Percentiles rank a stretch among this genome's conserved stretches.
These are phyloP conservation scores for Metschnikowia cerradonensis DNA, from an alignment of 805 yeast genomes.

Conservation along the genomic window DNA sequence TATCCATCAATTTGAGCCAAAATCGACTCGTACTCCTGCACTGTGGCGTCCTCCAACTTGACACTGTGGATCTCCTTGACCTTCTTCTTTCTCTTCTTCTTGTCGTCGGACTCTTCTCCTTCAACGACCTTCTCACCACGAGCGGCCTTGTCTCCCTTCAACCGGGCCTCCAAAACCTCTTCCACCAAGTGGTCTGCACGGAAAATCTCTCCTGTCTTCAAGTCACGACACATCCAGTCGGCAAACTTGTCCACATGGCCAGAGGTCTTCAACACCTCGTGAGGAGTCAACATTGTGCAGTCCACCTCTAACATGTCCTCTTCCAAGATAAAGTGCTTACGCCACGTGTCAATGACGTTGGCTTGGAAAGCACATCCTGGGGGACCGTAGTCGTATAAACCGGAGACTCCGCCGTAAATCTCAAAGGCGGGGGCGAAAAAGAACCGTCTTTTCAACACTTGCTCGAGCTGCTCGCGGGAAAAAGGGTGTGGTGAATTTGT, in stretches of 20 bases:
- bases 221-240: constrained; percentile 98
- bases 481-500: constrained; percentile 42
- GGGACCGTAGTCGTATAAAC: constrained; percentile 97
- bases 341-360: constrained; percentile 90
- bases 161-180: constrained; percentile 92
- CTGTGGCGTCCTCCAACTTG: constrained; percentile 77
- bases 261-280: constrained; percentile 95
- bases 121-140: constrained; percentile 62
- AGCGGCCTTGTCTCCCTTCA: constrained; percentile 96
- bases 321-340: constrained; percentile 94
- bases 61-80: constrained; percentile 91
- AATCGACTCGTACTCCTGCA: constrained; percentile 76
- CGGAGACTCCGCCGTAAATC: constrained; percentile 97
- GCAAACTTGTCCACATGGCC: constrained; percentile 99
- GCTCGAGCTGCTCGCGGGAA: constrained; percentile 84
- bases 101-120: constrained; percentile 58
- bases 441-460: constrained; percentile 89
- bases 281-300: constrained; percentile 95
- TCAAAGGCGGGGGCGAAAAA: constrained; percentile 98
- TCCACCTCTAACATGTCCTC: constrained; percentile 99
- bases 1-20: constrained; percentile 94
- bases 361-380: constrained; percentile 99
- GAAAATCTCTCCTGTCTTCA: constrained; percentile 94
- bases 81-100: constrained; percentile 70
- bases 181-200: constrained; percentile 98